Base-by-base conservation (phyloP, 2,329 filamentous ascomycete species). In the Fusarium sp. region DNA sequence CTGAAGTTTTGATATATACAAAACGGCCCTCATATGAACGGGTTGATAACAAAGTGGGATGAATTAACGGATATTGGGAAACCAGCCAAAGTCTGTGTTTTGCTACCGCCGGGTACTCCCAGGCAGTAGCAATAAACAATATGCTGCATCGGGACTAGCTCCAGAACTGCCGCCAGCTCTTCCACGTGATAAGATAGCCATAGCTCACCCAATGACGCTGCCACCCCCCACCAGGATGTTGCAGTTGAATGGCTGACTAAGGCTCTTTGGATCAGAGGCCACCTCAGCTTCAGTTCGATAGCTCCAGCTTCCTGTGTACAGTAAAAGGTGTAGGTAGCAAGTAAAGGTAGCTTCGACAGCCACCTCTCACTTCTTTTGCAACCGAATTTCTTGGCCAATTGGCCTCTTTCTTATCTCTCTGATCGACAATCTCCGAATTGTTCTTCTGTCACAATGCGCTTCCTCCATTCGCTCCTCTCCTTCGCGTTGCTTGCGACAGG, bases 401-500 rank as follows among this genome's bases (percentile, higher is more conserved):
- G 74, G 69, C 67, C 73, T 55, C 49, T 49, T 54, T 29, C 14
- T 54, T 34, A 45, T 44, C 47, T 44, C 27, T 45, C 34, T 41
- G 20, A 24, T 41, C 41, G 32, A 49, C 32, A 47, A 37, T 49
- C 37, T 25, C 47, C 20, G 41, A 27, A 45, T 51, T 64, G 29
- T 52, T 51, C 46, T 46, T 6, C 29, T 53, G 56, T 72, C 80
- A 90, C 81, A 73, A 95, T 95, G 92, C 91, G 88, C 82, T 83
- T 91, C 76, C 82, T 92, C 61, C 84, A 87, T 73, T 80, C 89
- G 66, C 81, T 94, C 74, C 82, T 92, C 71, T 87, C 90, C 44
- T 82, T 88, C 62, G 82, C 91, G 77, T 83, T 93, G 71, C 80
- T 94, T 59, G 80, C 89, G 41, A 83, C 89, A 57, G 84, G 87